phyloP scores from a whole-genome alignment of 805 yeast genomes.

The Wickerhamiella vanderwaltii region DNA sequence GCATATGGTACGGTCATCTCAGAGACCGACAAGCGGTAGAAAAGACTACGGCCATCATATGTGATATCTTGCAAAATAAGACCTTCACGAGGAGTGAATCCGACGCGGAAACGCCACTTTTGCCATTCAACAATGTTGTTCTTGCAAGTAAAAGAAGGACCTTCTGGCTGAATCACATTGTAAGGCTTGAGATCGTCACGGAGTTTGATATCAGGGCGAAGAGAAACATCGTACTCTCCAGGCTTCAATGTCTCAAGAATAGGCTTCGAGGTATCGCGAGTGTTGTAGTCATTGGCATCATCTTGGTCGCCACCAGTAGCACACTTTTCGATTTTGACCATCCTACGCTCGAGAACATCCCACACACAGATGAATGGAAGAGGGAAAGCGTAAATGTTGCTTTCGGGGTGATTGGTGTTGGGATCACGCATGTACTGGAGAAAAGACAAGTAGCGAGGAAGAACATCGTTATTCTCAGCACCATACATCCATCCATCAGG shows the following conservation, averaged over 20 bases:
- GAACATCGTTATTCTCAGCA: slow-evolving; percentile 43
- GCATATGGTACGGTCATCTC: slow-evolving; percentile 87
- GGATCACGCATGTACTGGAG: slow-evolving; percentile 67
- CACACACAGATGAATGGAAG: slow-evolving; percentile 64
- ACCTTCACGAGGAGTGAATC: slow-evolving; percentile 67
- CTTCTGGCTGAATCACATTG: slow-evolving; percentile 74
- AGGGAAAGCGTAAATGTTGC: slow-evolving; percentile 58
- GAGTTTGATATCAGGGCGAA: slow-evolving; percentile 39
- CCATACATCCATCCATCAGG: slow-evolving; percentile 62
- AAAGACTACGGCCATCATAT: slow-evolving; percentile 65
- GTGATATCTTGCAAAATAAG: slow-evolving; percentile 57
- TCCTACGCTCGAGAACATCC: slow-evolving; percentile 46
- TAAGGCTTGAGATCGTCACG: slow-evolving; percentile 61
- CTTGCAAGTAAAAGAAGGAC: slow-evolving; percentile 55
- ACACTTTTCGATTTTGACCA: slow-evolving; percentile 59
- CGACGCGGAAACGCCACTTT: slow-evolving; percentile 69
- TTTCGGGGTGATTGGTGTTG: slow-evolving; percentile 31
- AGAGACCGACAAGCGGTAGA: slow-evolving; percentile 59
- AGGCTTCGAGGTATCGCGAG: slow-evolving; percentile 46
- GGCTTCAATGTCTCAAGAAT: slow-evolving; percentile 43
- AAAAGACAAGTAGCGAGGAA: slow-evolving; percentile 42
- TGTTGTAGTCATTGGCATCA: slow-evolving; percentile 42
- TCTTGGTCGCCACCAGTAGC: slow-evolving; percentile 63
- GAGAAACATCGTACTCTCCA: slow-evolving; percentile 64
- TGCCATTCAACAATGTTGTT: slow-evolving; percentile 62